Conservation (phyloP, 441 rosid genomes). For the Mallotus repandus region DNA sequence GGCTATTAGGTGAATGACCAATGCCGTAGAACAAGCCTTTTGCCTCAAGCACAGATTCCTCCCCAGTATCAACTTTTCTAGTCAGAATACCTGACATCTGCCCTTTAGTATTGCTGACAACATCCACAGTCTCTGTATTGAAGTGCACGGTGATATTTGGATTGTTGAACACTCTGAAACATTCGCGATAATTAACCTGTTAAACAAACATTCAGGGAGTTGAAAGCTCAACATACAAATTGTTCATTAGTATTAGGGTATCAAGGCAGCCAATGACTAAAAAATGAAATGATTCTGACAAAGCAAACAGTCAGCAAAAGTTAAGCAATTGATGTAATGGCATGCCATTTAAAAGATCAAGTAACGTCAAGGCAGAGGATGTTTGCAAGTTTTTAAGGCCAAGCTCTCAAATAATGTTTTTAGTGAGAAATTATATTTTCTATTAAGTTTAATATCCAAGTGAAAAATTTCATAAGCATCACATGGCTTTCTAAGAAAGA, state of each 20-base stretch:
- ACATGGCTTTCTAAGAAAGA: background rate
- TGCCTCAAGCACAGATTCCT: slow-evolving; percentile 84
- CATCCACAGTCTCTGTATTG: slow-evolving; percentile 81
- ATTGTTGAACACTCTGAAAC: slow-evolving; percentile 99
- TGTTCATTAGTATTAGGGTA: slow-evolving; percentile 59
- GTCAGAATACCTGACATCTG: slow-evolving; percentile 93
- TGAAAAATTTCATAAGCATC: background rate
- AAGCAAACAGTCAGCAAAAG: slow-evolving; percentile 5
- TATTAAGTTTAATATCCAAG: background rate
- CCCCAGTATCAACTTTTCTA: slow-evolving; percentile 75
- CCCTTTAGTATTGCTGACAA: slow-evolving; percentile 85
- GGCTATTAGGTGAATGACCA: slow-evolving; percentile 94
- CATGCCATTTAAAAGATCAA: slow-evolving; percentile 7
- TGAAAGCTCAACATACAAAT: slow-evolving; percentile 86
- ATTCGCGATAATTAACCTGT: slow-evolving; percentile 99
- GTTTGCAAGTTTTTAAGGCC: slow-evolving; percentile 1
- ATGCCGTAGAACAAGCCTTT: slow-evolving; percentile 98
- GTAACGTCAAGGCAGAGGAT: slow-evolving; percentile 1
- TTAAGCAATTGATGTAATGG: slow-evolving; percentile 10
- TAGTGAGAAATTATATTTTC: background rate
- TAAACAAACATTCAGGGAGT: slow-evolving; percentile 98
- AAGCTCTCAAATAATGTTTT: background rate
- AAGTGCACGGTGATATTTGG: slow-evolving; percentile 95
- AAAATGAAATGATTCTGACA: slow-evolving; percentile 9
- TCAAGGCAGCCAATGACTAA: slow-evolving; percentile 23